Conservation (phyloP, 2,329 filamentous ascomycete genomes). For the Botrytis hyacinthi region DNA sequence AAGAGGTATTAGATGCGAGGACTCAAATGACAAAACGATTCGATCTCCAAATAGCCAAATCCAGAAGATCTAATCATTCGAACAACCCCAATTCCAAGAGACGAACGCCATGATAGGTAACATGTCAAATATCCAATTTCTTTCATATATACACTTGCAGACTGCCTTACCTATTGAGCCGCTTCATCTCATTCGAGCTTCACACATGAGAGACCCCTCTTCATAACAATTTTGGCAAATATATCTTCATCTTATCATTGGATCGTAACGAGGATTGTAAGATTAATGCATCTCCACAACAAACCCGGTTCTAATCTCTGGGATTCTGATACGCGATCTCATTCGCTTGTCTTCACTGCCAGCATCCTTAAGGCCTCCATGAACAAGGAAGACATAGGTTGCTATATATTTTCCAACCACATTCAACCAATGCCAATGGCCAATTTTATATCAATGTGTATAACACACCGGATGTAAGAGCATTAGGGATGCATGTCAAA, state of each 20-base stretch:
- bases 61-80: background rate
- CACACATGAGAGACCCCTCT: background rate
- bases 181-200: background rate
- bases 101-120: background rate
- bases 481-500: background rate
- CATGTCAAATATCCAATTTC: background rate
- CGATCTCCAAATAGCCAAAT: background rate
- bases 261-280: background rate
- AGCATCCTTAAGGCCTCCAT: background rate
- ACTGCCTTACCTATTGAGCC: background rate
- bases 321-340: constrained; percentile 2
- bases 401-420: background rate
- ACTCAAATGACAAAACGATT: background rate
- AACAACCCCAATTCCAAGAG: background rate
- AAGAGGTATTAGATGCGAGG: background rate
- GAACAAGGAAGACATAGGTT: background rate
- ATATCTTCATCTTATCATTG: constrained; percentile 16
- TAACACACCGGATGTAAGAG: background rate
- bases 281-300: constrained; percentile 15
- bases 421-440: background rate
- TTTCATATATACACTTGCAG: background rate
- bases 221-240: constrained; percentile 1
- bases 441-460: background rate
- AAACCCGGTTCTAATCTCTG: background rate
- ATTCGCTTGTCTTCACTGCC: constrained; percentile 11